Conservation (phyloP, 345 rosid species). For the Geranium brycei region DNA sequence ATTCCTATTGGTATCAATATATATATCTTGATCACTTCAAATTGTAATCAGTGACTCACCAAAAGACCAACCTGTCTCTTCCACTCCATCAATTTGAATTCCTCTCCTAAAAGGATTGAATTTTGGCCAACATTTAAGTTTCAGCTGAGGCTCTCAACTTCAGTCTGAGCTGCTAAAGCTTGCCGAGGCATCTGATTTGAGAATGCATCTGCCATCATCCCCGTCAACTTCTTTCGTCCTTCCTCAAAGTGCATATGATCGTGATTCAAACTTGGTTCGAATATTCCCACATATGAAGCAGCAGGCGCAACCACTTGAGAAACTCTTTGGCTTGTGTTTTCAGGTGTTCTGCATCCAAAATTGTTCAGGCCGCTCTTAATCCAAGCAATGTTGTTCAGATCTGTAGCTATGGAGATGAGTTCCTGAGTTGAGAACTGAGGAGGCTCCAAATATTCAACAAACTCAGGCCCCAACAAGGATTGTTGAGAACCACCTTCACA, state of each 20-base stretch:
- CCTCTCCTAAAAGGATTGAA: no score
- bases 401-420: conserved; percentile 63
- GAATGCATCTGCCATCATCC: conserved; percentile 19
- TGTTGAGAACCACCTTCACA: conserved; percentile 15
- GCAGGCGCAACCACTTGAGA: neutral
- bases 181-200: no score
- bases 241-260: conserved; percentile 25
- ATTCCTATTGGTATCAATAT: conserved; percentile 1
- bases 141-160: conserved; percentile 36
- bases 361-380: conserved; percentile 62
- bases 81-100: no score
- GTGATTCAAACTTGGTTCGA: neutral
- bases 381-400: conserved; percentile 82
- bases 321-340: neutral
- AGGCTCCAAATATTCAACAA: conserved; percentile 61
- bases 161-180: neutral
- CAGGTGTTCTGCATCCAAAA: conserved; percentile 10
- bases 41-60: conserved; percentile 3
- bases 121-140: neutral
- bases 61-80: conserved; percentile 1
- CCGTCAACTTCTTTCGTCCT: conserved; percentile 33
- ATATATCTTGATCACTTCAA: conserved; percentile 9
- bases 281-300: neutral
- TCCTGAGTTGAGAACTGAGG: conserved; percentile 48
- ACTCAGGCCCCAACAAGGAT: conserved; percentile 69